Percentiles rank a stretch among this genome's conserved stretches.
These are phyloP conservation scores for Pilasporangium apinafurcum DNA, from an alignment of 352 stramenopile species.

Conservation along the genomic window DNA sequence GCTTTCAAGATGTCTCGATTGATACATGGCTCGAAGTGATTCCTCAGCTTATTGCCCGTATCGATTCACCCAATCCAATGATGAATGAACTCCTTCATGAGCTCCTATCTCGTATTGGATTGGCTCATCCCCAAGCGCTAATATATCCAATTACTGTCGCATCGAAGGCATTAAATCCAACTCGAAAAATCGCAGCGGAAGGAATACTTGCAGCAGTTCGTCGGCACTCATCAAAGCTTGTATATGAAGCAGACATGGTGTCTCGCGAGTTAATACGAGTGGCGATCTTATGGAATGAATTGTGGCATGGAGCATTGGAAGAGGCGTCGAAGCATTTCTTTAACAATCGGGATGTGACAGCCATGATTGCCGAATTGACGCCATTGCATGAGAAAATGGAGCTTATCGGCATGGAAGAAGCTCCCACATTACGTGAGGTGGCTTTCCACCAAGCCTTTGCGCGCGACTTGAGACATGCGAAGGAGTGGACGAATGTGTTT, in stretches of 20 bases:
- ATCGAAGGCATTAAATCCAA: constrained; percentile 91
- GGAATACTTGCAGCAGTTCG: constrained; percentile 94
- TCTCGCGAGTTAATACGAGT: constrained; percentile 98
- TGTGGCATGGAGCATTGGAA: constrained; percentile 98
- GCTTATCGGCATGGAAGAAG: constrained; percentile 64
- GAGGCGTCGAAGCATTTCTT: constrained; percentile 98
- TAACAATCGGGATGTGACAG: constrained; percentile 93
- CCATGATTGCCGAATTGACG: constrained; percentile 95
- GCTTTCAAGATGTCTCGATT: constrained; percentile 92
- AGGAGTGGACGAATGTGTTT: constrained; percentile 81
- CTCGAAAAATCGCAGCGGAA: constrained; percentile 89
- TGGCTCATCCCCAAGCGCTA: constrained; percentile 96
- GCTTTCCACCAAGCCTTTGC: constrained; percentile 90
- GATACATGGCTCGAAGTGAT: constrained; percentile 99
- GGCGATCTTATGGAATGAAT: constrained; percentile 99
- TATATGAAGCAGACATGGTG: constrained; percentile 96
- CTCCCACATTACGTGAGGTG: constrained; percentile 77
- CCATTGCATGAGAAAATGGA: constrained; percentile 92
- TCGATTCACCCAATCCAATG: constrained; percentile 72
- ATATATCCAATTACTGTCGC: constrained; percentile 99
- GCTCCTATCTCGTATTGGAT: constrained; percentile 89
- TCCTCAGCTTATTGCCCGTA: constrained; percentile 95
- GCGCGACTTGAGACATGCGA: constrained; percentile 84
- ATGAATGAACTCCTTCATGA: constrained; percentile 81
- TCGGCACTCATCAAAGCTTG: constrained; percentile 92